A percentile compares a stretch with the other conserved stretches of the same genome.
Evolutionary conservation across 2,329 filamentous ascomycete genomes (phyloP).

Genomic region (Aspergillus chevalieri): DNA sequence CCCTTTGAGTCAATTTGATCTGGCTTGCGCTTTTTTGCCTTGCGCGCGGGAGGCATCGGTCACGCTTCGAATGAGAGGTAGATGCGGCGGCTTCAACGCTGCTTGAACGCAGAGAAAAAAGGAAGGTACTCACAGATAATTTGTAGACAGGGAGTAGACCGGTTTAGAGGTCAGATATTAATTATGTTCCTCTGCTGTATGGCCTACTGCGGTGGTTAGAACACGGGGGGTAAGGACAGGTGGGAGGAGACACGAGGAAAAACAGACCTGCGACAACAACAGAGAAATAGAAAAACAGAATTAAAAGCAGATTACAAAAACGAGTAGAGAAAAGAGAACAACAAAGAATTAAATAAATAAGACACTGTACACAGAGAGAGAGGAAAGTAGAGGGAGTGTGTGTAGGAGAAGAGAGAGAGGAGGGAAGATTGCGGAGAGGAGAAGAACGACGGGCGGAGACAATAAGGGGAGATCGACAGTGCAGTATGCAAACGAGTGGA

Average conservation of each 20-base stretch:
- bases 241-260: neutral
- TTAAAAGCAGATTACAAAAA: conserved; percentile 2
- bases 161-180: too few relatives aligned
- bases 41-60: neutral
- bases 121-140: neutral
- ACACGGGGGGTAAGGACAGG: neutral
- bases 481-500: conserved; percentile 2
- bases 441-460: conserved; percentile 13
- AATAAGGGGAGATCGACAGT: conserved; percentile 19
- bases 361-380: conserved; percentile 2
- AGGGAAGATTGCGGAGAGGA: conserved; percentile 6
- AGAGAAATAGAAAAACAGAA: conserved; percentile 13
- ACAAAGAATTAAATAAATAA: neutral
- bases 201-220: too few relatives aligned
- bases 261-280: conserved; percentile 2
- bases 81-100: neutral
- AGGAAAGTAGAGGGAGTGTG: neutral
- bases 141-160: too few relatives aligned
- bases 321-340: neutral
- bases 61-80: neutral
- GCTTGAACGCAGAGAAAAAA: conserved; percentile 2
- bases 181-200: too few relatives aligned
- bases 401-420: conserved; percentile 3
- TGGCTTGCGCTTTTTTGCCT: too few relatives aligned
- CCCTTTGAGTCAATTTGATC: too few relatives aligned